These are phyloP conservation scores for Suillus variegatus DNA, from an alignment of 768 basidiomycete species.

Conservation along the genomic window DNA sequence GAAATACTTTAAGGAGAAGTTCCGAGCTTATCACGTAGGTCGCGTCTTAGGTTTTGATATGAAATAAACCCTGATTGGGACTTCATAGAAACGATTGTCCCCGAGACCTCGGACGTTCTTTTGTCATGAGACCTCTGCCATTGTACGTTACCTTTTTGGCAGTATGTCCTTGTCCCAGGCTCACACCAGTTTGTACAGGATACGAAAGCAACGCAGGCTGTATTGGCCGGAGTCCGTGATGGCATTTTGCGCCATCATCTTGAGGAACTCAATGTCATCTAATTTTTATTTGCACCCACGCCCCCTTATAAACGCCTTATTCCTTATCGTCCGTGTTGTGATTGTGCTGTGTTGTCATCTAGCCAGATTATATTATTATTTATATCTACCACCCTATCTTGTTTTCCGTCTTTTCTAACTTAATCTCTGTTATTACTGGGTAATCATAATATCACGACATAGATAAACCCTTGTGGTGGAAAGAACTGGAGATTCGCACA, in stretches of 20 bases:
- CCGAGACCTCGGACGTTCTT: conserved; percentile 60
- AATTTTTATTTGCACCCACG: neutral
- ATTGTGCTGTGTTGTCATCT: neutral
- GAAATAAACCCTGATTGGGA: conserved; percentile 2
- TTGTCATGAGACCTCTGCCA: conserved; percentile 70
- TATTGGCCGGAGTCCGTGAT: conserved; percentile 44
- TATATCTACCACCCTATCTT: conserved; percentile 2
- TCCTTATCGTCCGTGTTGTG: neutral
- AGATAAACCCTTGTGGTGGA: too few relatives aligned
- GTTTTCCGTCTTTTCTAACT: neutral
- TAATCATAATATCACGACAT: neutral
- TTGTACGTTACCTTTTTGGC: conserved; percentile 43
- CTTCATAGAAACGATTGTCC: conserved; percentile 52
- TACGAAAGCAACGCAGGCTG: conserved; percentile 38
- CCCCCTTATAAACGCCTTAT: neutral
- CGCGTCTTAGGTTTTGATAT: neutral
- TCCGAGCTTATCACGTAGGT: conserved; percentile 61
- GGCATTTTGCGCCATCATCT: conserved; percentile 37
- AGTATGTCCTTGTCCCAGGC: neutral
- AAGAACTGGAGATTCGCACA: neutral
- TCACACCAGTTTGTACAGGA: conserved; percentile 29
- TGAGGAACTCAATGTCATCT: conserved; percentile 32
- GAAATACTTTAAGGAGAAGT: conserved; percentile 71
- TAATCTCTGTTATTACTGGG: neutral
- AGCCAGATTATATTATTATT: neutral